Base-by-base conservation (phyloP, 768 basidiomycete genomes). In the Tricholomella constricta region DNA sequence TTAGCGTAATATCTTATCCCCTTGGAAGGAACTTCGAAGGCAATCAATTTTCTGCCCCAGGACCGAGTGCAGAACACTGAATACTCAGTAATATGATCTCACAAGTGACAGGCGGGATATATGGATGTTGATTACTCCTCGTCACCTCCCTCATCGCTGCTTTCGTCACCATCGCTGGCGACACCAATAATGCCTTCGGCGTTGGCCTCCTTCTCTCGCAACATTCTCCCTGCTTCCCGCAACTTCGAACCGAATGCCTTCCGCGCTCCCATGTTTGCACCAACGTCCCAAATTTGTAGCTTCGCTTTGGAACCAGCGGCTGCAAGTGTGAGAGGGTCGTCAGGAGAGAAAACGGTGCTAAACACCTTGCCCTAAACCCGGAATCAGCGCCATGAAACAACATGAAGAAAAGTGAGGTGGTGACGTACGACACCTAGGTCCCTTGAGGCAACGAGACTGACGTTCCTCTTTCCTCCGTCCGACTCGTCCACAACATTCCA, bases 231-330 rank as follows among this genome's bases (percentile, higher is more conserved):
- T 2, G 87, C 85, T 56, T 84, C 82, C 15, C 79, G 76, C 27
- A 99, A 73, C 69, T 95, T 92, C 6, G 80, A 71, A 0, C 84
- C 86, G 49, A 98, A 94, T 0, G 87, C 86, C 64, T 91, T 91
- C 43, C 94, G 78, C 9, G 84, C 91, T 22, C 91, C 90, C 15
- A 78, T 72, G 66, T 91, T 98, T 4, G 90, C 81, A 9, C 86
- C 91, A 35, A 96, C 81, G 63, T 99, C 96, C 96, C 96, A 99
- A 14, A 99, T 78, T 68, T 98, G 96, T 6, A 99, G 69, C 65
- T 89, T 94, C 1, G 92, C 96, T 64, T 93, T 90, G 2, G 93
- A 95, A 11, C 97, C 97, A 26, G 90, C 96, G 3, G 94, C 94
- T 2, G 95, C 96, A 42, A 99, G 70, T 7, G 91, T 97, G 45